A percentile compares a stretch with the other conserved stretches of the same genome.
Evolutionary conservation across 148 eudicot genomes (phyloP).

Genomic region (Persicaria tinctoria): DNA sequence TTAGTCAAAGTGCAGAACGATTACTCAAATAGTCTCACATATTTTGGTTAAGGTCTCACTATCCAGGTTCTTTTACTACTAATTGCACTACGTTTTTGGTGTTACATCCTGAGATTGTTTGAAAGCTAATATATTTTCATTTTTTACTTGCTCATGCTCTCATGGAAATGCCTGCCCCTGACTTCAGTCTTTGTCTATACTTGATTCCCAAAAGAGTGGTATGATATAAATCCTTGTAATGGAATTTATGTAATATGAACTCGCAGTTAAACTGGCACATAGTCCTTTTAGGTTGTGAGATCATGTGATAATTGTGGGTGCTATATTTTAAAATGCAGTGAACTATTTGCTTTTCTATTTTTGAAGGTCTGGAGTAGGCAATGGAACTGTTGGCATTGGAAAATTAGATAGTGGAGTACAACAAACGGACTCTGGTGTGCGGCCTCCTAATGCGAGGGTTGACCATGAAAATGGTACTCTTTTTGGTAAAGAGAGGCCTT

Average conservation of each 20-base stretch:
- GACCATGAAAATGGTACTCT: constrained; percentile 42
- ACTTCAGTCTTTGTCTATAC: constrained; percentile 96
- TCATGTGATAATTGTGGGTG: too few relatives aligned
- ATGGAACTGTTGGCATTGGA: constrained; percentile 42
- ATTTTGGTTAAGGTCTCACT: constrained; percentile 69
- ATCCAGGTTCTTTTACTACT: too few relatives aligned
- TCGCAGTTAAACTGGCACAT: neutral
- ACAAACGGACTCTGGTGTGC: constrained; percentile 38
- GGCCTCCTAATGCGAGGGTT: constrained; percentile 40
- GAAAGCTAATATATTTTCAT: constrained; percentile 4
- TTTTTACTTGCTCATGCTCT: constrained; percentile 54
- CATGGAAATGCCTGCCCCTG: constrained; percentile 98
- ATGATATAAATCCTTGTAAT: too few relatives aligned
- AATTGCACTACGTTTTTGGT: too few relatives aligned
- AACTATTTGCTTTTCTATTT: constrained; percentile 7
- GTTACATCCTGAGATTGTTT: too few relatives aligned
- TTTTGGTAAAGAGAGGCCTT: constrained; percentile 34
- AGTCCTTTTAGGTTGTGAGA: neutral
- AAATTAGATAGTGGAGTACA: constrained; percentile 36
- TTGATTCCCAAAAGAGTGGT: constrained; percentile 98
- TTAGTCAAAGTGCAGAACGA: too few relatives aligned
- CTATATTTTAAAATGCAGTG: neutral
- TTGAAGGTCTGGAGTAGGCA: constrained; percentile 41
- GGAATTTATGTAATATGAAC: too few relatives aligned
- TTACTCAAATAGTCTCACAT: constrained; percentile 83